Conservation (phyloP, 208 protist species). For the Leishmania tropica region DNA sequence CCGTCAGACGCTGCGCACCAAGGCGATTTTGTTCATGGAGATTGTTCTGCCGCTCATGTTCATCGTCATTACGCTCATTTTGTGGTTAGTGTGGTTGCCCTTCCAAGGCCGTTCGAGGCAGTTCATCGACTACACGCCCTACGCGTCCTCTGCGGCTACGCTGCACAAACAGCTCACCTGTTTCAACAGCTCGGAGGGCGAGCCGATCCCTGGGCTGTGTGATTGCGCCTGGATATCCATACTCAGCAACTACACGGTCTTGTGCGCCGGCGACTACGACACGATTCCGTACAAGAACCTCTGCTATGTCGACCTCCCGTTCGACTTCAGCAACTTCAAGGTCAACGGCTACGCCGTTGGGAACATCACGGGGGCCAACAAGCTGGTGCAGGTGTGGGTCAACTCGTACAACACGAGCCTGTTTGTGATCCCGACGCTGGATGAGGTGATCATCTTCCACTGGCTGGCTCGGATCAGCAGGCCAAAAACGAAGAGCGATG, state of each 20-base stretch:
- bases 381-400: slow-evolving; percentile 30
- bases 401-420: slow-evolving; percentile 26
- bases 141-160: slow-evolving; percentile 10
- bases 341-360: slow-evolving; percentile 21
- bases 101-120: slow-evolving; percentile 8
- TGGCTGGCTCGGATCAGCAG: slow-evolving; percentile 44
- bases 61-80: slow-evolving; percentile 42
- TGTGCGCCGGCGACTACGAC: slow-evolving; percentile 41
- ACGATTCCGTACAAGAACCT: slow-evolving; percentile 34
- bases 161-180: slow-evolving; percentile 28
- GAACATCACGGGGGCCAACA: slow-evolving; percentile 33
- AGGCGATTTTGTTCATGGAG: slow-evolving; percentile 35
- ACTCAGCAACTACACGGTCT: neutral
- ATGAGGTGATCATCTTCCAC: slow-evolving; percentile 53
- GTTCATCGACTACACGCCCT: slow-evolving; percentile 33
- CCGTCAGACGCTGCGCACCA: slow-evolving; percentile 39
- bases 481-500: slow-evolving; percentile 5
- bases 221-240: slow-evolving; percentile 23
- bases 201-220: slow-evolving; percentile 29
- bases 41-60: slow-evolving; percentile 65
- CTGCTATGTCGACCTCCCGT: slow-evolving; percentile 26
- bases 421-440: slow-evolving; percentile 41
- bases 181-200: slow-evolving; percentile 13
- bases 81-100: slow-evolving; percentile 42
- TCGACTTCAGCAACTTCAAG: slow-evolving; percentile 13